A percentile compares a stretch with the other conserved stretches of the same genome.
phyloP scores from a whole-genome alignment of 2,329 filamentous ascomycete genomes.

The Aspergillus pseudotamarii region DNA sequence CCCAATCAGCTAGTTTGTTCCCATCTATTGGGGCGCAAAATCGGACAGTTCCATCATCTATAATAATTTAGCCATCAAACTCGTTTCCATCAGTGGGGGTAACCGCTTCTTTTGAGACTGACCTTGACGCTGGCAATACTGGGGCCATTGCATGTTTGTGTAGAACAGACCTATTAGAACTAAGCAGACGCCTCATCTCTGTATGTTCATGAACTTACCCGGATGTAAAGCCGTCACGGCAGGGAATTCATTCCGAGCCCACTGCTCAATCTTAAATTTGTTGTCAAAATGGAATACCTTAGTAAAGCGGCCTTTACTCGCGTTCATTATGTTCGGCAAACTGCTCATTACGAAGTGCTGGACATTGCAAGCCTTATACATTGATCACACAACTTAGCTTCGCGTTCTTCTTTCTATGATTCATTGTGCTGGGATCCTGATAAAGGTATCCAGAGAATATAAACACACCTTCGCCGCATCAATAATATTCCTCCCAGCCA shows the following conservation, averaged over 20 bases:
- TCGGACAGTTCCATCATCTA: not conserved
- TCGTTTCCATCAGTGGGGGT: not conserved
- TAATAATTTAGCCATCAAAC: not conserved
- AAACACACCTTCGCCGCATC: not conserved
- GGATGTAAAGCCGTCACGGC: not conserved
- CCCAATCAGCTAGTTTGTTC: not conserved
- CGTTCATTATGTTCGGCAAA: not conserved
- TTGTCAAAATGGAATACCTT: not conserved
- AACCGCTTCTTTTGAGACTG: not conserved
- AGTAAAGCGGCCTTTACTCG: not conserved
- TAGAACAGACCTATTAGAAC: not conserved
- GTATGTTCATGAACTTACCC: not conserved
- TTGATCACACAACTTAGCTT: not conserved
- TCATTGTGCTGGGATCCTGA: not conserved
- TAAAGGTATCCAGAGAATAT: not conserved
- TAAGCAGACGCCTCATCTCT: not conserved
- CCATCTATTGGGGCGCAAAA: not conserved
- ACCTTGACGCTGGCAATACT: not conserved
- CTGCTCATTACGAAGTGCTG: not conserved
- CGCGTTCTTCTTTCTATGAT: not conserved
- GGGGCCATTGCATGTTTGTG: not conserved
- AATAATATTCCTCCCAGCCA: not conserved
- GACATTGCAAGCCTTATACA: not conserved
- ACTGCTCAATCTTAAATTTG: not conserved
- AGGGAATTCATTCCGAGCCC: not conserved